Evolutionary conservation across 345 rosid genomes (phyloP).

Genomic region (Melaleuca alternifolia): DNA sequence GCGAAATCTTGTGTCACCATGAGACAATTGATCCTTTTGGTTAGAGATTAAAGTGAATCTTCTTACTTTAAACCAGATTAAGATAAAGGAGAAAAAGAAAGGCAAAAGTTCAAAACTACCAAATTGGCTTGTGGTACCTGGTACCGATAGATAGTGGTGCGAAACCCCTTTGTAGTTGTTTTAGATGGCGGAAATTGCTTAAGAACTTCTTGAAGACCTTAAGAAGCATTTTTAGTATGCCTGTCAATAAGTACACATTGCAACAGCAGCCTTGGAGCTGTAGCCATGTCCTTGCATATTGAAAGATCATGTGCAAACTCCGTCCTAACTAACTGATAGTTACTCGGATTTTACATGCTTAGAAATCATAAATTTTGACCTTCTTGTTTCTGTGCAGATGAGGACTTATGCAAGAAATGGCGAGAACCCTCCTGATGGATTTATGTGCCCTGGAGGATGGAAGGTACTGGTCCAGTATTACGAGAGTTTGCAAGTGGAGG

Average conservation of each 20-base stretch:
- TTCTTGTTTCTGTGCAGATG: slow-evolving; percentile 37
- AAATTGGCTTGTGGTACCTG: background rate
- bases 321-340: background rate
- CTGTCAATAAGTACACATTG: background rate
- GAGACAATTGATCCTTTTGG: background rate
- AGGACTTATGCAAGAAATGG: slow-evolving; percentile 71
- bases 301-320: background rate
- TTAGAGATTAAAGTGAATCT: background rate
- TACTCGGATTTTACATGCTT: background rate
- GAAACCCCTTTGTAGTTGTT: background rate
- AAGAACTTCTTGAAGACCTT: background rate
- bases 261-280: background rate
- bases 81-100: background rate
- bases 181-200: background rate
- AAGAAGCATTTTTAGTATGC: background rate
- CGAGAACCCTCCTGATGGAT: slow-evolving; percentile 92
- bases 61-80: background rate
- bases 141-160: background rate
- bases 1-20: background rate
- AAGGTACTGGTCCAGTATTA: slow-evolving; percentile 80
- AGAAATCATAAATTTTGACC: background rate
- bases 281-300: background rate
- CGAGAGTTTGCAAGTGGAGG: slow-evolving; percentile 53
- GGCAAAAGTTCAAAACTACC: background rate
- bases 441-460: slow-evolving; percentile 97